These are phyloP conservation scores for Aspergillus sergii DNA, from an alignment of 2,329 filamentous ascomycete genomes.

Conservation along the genomic window DNA sequence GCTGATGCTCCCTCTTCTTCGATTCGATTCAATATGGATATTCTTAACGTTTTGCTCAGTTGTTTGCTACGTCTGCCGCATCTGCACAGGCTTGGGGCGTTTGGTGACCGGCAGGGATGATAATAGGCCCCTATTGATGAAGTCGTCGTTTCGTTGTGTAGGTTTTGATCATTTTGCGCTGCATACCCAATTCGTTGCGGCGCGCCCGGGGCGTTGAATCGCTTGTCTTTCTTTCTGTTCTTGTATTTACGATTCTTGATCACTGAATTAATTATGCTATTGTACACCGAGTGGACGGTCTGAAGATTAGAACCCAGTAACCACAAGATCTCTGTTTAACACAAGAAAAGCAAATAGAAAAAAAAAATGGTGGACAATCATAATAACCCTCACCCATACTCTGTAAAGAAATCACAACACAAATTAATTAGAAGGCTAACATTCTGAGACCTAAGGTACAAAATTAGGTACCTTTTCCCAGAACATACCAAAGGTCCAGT, in stretches of 20 bases:
- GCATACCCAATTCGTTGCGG: slow-evolving; percentile 34
- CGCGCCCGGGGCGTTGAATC: slow-evolving; percentile 41
- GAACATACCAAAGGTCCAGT: no score
- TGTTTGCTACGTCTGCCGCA: slow-evolving; percentile 25
- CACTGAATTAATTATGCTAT: not conserved
- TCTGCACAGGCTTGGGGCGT: slow-evolving; percentile 24
- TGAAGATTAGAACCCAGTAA: not conserved
- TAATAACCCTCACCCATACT: not conserved
- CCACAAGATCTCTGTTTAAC: no score
- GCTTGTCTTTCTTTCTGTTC: slow-evolving; percentile 9
- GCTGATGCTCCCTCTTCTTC: slow-evolving; percentile 19
- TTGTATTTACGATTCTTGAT: slow-evolving; percentile 2
- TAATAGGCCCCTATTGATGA: slow-evolving; percentile 16
- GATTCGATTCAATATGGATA: slow-evolving; percentile 10
- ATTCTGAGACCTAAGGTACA: not conserved
- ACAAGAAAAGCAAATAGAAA: not conserved
- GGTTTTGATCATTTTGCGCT: slow-evolving; percentile 10
- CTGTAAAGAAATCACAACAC: no score
- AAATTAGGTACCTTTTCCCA: not conserved
- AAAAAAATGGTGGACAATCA: slow-evolving; percentile 19
- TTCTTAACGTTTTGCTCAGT: slow-evolving; percentile 9
- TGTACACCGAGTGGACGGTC: not conserved
- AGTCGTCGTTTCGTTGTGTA: slow-evolving; percentile 1
- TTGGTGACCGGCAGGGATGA: slow-evolving; percentile 16
- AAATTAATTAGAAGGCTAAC: not conserved